Evolutionary conservation across 2,329 filamentous ascomycete genomes (phyloP), one percentile per base, ranked within the genome.

Genomic region (Colletotrichum filicis): DNA sequence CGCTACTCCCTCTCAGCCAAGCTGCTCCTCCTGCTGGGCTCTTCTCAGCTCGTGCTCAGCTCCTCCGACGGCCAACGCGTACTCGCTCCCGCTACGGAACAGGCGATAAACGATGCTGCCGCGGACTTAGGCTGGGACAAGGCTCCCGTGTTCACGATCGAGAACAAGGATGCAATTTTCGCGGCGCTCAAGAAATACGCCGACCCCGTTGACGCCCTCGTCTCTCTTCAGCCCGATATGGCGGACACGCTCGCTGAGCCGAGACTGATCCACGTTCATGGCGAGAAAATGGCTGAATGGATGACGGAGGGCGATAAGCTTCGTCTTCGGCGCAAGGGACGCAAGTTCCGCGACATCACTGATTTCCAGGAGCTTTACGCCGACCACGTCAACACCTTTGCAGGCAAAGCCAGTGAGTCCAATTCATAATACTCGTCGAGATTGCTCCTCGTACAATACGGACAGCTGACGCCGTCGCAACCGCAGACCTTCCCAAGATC

Each of bases 301-400:
- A 89, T 94, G 58, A 93, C 91, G 0, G 92, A 94, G 77, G 88
- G 93, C 52, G 90, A 94, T 81, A 95, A 94, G 83, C 92, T 92
- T 89, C 87, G 86, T 74, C 83, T 94, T 59, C 89, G 91, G 76
- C 85, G 90, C 76, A 88, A 91, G 80, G 90, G 91, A 73, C 86
- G 89, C 77, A 92, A 91, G 79, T 94, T 94, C 84, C 92, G 93
- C 84, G 92, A 95, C 81, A 90, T 94, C 75, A 94, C 92, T 14
- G 87, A 92, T 71, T 87, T 89, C 63, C 84, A 87, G 46, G 88
- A 91, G 42, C 85, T 90, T 57, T 81, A 82, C 65, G 65, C 75
- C 7, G 70, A 77, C n/a, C 68, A 79, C 11, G 74, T 77, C 30
- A 70, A 68, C 7, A 67, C 70, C 6, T 52, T 76, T 63, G 75